Evolutionary conservation across 1,139 yeast genomes (phyloP).

Genomic region (Yamadazyma dendronema): DNA sequence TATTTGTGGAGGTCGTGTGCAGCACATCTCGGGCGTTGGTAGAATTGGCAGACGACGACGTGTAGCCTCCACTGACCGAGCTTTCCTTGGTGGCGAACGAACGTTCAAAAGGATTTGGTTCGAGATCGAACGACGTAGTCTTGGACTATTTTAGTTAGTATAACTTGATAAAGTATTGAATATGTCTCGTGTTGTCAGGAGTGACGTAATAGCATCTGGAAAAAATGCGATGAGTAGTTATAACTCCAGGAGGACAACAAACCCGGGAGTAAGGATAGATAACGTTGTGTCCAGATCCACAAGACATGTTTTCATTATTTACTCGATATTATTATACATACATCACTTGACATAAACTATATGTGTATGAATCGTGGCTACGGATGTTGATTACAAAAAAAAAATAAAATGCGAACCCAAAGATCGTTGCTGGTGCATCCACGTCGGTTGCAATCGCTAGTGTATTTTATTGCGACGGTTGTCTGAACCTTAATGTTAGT

Average conservation of each 20-base stretch:
- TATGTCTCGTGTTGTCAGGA: not conserved
- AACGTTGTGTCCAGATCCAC: too few relatives aligned
- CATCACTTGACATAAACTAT: constrained; percentile 6
- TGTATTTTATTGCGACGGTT: too few relatives aligned
- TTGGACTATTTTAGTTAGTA: constrained; percentile 26
- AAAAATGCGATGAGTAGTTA: not conserved
- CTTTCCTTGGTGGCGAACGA: constrained; percentile 71
- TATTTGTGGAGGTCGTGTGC: not conserved
- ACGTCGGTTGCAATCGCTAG: not conserved
- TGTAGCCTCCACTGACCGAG: constrained; percentile 5
- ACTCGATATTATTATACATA: too few relatives aligned
- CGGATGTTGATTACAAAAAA: constrained; percentile 1
- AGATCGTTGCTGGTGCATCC: not conserved
- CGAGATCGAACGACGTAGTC: constrained; percentile 67
- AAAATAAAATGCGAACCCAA: not conserved
- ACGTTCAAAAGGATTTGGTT: constrained; percentile 94
- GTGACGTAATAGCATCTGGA: constrained; percentile 1
- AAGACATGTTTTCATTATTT: too few relatives aligned
- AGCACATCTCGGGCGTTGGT: constrained; percentile 1
- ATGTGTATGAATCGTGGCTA: not conserved
- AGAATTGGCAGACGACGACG: constrained; percentile 5
- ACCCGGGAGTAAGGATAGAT: not conserved
- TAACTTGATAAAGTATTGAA: not conserved
- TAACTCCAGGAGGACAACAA: not conserved
- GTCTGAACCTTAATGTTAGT: too few relatives aligned